phyloP scores from a whole-genome alignment of 768 basidiomycete species.

The Coprinellus aureogranulatus region DNA sequence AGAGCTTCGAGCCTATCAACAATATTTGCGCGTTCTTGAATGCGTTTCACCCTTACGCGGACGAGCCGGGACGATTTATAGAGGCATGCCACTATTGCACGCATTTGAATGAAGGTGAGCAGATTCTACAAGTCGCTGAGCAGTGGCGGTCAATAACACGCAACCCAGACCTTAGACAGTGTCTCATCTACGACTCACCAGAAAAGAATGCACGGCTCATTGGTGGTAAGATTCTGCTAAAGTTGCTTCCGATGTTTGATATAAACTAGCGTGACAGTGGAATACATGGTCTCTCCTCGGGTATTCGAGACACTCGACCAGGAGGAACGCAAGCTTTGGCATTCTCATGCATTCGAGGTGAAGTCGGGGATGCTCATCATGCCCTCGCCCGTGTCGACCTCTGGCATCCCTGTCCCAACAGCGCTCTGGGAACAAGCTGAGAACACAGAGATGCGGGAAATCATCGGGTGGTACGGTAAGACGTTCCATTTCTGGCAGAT shows the following conservation, averaged over 20 bases:
- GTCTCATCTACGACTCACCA: constrained; percentile 17
- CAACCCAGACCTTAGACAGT: constrained; percentile 17
- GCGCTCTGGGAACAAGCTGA: constrained; percentile 15
- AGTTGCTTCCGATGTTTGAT: background rate
- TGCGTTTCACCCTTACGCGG: constrained; percentile 18
- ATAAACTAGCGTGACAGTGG: constrained; percentile 7
- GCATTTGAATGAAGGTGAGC: constrained; percentile 15
- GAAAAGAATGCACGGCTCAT: constrained; percentile 17
- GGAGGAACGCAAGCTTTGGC: constrained; percentile 17
- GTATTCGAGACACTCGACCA: constrained; percentile 15
- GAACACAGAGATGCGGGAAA: constrained; percentile 15
- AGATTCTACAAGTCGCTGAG: background rate
- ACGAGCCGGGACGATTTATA: constrained; percentile 12
- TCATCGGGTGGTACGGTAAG: constrained; percentile 17
- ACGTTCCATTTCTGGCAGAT: constrained; percentile 18
- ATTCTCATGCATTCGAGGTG: constrained; percentile 19
- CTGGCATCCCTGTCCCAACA: constrained; percentile 11
- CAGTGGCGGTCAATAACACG: background rate
- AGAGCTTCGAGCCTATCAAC: constrained; percentile 14
- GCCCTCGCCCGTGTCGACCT: constrained; percentile 11
- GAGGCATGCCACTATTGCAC: constrained; percentile 17
- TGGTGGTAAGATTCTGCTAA: constrained; percentile 9
- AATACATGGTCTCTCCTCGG: constrained; percentile 17
- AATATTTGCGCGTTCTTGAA: constrained; percentile 17
- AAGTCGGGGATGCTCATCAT: constrained; percentile 20